A percentile compares a stretch with the other conserved stretches of the same genome.
Conservation (phyloP, 768 basidiomycete species). For the Rhodotorula graminis region DNA sequence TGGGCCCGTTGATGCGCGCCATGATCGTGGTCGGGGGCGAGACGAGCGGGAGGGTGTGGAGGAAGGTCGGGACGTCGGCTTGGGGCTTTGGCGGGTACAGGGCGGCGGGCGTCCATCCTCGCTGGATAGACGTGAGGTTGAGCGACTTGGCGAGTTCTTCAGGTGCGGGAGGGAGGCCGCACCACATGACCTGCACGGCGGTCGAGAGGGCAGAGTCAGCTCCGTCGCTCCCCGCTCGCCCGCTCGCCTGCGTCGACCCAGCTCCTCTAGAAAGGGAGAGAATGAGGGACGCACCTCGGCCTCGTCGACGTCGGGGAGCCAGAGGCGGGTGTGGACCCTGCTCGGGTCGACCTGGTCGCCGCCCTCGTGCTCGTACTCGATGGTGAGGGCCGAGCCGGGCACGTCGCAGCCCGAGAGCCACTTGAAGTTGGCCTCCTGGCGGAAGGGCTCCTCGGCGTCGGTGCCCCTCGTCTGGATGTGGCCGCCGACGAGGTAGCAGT, state of each 20-base stretch:
- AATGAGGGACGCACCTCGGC: conserved; percentile 54
- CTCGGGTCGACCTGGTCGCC: conserved; percentile 45
- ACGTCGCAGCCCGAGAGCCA: conserved; percentile 77
- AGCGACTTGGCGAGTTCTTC: conserved; percentile 52
- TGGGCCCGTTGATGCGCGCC: conserved; percentile 29
- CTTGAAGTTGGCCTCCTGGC: conserved; percentile 61
- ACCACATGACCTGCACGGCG: conserved; percentile 65
- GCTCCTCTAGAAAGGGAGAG: too few relatives aligned
- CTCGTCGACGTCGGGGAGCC: conserved; percentile 69
- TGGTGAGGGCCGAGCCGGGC: conserved; percentile 64
- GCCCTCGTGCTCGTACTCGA: conserved; percentile 53
- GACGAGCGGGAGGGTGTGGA: conserved; percentile 36
- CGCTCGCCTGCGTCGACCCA: background rate
- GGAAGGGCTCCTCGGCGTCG: conserved; percentile 35
- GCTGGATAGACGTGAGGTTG: conserved; percentile 19
- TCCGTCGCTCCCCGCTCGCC: too few relatives aligned
- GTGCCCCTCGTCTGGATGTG: conserved; percentile 7
- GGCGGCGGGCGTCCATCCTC: conserved; percentile 24
- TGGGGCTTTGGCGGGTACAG: conserved; percentile 31
- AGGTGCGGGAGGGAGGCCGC: conserved; percentile 69
- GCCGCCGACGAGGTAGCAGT: conserved; percentile 20
- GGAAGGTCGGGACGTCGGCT: conserved; percentile 20
- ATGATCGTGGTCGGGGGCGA: conserved; percentile 15
- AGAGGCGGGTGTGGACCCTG: conserved; percentile 54
- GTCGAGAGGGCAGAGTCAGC: too few relatives aligned